Evolutionary conservation across 2,329 filamentous ascomycete species (phyloP).

Genomic region (Botrytis fabae): DNA sequence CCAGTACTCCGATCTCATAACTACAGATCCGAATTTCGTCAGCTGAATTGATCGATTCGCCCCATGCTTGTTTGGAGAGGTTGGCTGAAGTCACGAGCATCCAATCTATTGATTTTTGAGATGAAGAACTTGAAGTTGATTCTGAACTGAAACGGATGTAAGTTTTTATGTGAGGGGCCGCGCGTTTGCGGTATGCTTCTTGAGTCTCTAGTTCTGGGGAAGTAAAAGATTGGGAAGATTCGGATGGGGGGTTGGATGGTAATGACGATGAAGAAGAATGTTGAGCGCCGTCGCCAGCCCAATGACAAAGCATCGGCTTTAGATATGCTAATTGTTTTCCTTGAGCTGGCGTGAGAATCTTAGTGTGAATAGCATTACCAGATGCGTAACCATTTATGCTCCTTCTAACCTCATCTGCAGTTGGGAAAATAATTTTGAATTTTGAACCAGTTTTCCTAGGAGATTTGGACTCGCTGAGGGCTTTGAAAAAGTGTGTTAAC

Average conservation of each 20-base stretch:
- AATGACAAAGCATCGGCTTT: conserved; percentile 69
- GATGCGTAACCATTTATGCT: conserved; percentile 78
- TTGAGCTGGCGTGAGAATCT: conserved; percentile 68
- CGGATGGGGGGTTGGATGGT: no score
- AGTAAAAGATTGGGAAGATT: background rate
- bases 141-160: conserved; percentile 65
- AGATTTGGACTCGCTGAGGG: conserved; percentile 44
- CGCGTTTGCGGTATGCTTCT: conserved; percentile 61
- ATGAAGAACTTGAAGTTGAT: background rate
- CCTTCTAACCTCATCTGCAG: conserved; percentile 71
- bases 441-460: conserved; percentile 43
- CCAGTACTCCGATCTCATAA: conserved; percentile 79
- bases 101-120: conserved; percentile 67
- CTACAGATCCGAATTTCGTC: conserved; percentile 72
- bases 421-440: conserved; percentile 79
- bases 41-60: conserved; percentile 56
- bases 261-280: conserved; percentile 14
- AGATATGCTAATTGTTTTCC: conserved; percentile 73
- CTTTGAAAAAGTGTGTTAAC: conserved; percentile 64
- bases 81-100: conserved; percentile 90
- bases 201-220: conserved; percentile 41
- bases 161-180: conserved; percentile 87
- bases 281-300: conserved; percentile 60
- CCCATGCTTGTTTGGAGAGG: conserved; percentile 87
- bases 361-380: conserved; percentile 80